phyloP scores from a whole-genome alignment of 1,284 basidiomycete genomes.

The Cutaneotrichosporon mucoides region DNA sequence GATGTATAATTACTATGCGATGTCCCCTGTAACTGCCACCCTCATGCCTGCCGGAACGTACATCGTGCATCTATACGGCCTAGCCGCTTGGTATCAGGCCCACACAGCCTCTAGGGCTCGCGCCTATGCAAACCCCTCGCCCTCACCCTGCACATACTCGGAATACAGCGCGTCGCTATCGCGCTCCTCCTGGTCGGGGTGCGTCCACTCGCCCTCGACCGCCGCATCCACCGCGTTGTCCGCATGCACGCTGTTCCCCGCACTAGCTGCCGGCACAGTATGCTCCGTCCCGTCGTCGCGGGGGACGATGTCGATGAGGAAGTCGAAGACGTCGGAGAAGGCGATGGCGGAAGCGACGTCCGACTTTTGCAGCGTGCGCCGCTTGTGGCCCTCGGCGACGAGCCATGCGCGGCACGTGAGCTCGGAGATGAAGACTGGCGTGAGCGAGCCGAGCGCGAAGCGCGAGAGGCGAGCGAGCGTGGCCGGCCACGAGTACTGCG shows the following conservation, averaged over 20 bases:
- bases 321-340: constrained; percentile 73
- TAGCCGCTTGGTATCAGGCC: background rate
- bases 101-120: background rate
- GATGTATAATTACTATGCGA: background rate
- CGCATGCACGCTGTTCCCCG: constrained; percentile 2
- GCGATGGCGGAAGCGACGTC: constrained; percentile 86
- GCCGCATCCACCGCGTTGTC: background rate
- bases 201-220: constrained; percentile 4
- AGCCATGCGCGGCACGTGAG: constrained; percentile 90
- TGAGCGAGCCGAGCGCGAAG: background rate
- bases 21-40: background rate
- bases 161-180: constrained; percentile 17
- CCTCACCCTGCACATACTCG: constrained; percentile 21
- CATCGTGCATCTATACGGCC: background rate
- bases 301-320: constrained; percentile 86
- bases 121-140: constrained; percentile 15
- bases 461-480: background rate
- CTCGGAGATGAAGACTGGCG: constrained; percentile 84
- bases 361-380: constrained; percentile 79
- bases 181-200: constrained; percentile 8
- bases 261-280: background rate
- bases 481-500: background rate
- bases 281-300: constrained; percentile 50
- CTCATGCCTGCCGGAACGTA: too few species aligned
- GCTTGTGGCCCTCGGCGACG: constrained; percentile 86